Conservation (phyloP, 2,329 filamentous ascomycete species). For the Aureobasidium zeae region DNA sequence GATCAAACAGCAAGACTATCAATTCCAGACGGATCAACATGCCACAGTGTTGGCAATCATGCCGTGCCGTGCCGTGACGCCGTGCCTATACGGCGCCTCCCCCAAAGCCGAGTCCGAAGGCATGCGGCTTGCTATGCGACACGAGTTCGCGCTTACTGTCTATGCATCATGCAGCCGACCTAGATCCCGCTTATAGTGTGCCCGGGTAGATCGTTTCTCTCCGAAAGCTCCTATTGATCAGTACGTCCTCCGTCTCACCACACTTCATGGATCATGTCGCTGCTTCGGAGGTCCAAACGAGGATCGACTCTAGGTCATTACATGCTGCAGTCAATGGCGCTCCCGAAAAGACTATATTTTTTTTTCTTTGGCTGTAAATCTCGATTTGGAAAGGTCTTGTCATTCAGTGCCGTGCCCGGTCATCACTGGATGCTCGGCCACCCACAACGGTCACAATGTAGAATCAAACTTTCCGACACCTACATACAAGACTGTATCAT, state of each 20-base stretch:
- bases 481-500: not conserved
- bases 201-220: conserved; percentile 5
- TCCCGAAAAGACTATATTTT: conserved; percentile 3
- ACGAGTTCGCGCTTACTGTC: conserved; percentile 9
- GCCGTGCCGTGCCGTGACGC: no score
- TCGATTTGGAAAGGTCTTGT: not conserved
- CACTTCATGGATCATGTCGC: not conserved
- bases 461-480: conserved; percentile 7
- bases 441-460: not conserved
- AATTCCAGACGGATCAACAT: not conserved
- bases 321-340: not conserved
- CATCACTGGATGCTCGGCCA: not conserved
- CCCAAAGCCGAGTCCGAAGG: conserved; percentile 13
- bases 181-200: conserved; percentile 1
- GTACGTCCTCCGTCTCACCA: conserved; percentile 3
- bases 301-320: not conserved
- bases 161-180: conserved; percentile 2
- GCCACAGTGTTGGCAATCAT: not conserved
- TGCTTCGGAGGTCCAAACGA: not conserved
- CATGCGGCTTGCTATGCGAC: conserved; percentile 6
- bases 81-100: no score
- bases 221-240: conserved; percentile 3
- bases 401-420: not conserved
- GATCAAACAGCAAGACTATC: not conserved
- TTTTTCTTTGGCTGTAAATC: not conserved